These are phyloP conservation scores for Arthroderma uncinatum DNA, from an alignment of 2,329 filamentous ascomycete species.

Conservation along the genomic window DNA sequence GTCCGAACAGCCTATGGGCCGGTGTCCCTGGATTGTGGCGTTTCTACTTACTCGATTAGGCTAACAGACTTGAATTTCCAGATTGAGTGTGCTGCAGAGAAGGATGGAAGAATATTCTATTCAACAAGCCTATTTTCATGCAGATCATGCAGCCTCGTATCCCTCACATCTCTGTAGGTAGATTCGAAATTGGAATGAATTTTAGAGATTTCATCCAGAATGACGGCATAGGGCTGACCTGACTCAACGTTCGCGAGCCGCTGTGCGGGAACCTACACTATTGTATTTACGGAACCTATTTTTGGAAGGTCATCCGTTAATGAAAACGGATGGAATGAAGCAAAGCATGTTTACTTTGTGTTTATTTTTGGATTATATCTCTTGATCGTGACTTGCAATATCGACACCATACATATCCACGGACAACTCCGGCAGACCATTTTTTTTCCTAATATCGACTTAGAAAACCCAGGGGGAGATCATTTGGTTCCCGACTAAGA, in stretches of 20 bases:
- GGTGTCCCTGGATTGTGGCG: neutral
- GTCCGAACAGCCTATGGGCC: neutral
- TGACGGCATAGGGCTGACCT: neutral
- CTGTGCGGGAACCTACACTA: neutral
- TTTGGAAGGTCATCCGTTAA: neutral
- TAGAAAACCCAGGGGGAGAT: neutral
- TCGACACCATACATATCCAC: neutral
- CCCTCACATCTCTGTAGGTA: neutral
- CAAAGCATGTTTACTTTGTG: neutral
- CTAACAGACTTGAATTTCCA: neutral
- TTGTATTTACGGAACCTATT: neutral
- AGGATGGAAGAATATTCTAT: conserved; percentile 1
- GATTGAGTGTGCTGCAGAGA: neutral
- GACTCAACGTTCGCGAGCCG: neutral
- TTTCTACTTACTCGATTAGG: neutral
- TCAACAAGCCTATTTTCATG: neutral
- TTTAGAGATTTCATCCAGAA: neutral
- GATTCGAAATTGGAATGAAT: neutral
- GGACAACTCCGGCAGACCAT: neutral
- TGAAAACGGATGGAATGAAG: neutral
- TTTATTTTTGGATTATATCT: neutral
- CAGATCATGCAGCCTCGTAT: neutral
- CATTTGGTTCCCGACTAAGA: neutral
- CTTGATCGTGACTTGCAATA: neutral
- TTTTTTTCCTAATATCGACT: neutral